Conservation (phyloP, 441 rosid genomes). For the Cnidoscolus chayamansa region DNA sequence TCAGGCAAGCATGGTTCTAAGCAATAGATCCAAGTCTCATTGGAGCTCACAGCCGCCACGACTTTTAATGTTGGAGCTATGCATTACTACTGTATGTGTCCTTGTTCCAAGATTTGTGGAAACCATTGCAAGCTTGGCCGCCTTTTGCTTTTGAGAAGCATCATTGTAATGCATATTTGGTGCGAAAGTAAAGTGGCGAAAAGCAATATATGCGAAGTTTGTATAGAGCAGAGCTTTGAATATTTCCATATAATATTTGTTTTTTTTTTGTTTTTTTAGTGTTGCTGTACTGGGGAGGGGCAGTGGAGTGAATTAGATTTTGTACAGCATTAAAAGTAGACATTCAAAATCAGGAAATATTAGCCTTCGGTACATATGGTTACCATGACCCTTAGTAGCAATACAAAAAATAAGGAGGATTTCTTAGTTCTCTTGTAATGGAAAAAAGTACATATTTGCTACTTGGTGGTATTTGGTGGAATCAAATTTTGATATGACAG, state of each 20-base stretch:
- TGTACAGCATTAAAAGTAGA: conserved; percentile 27
- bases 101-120: conserved; percentile 7
- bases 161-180: conserved; percentile 8
- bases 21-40: conserved; percentile 12
- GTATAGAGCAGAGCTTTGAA: conserved; percentile 29
- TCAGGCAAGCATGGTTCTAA: conserved; percentile 30
- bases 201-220: conserved; percentile 21
- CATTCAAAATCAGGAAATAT: conserved; percentile 15
- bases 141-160: conserved; percentile 6
- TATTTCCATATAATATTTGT: neutral
- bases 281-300: conserved; percentile 23
- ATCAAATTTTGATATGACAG: conserved; percentile 24
- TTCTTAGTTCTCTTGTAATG: conserved; percentile 19
- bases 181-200: conserved; percentile 1
- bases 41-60: conserved; percentile 6
- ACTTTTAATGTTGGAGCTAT: neutral
- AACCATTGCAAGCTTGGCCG: conserved; percentile 3
- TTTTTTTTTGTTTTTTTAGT: conserved; percentile 3
- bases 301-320: conserved; percentile 18
- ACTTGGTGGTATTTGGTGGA: conserved; percentile 14
- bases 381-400: conserved; percentile 9
- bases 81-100: neutral
- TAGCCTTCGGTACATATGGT: conserved; percentile 17
- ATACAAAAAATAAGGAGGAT: conserved; percentile 6
- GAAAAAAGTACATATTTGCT: conserved; percentile 11